Evolutionary conservation across 1,284 basidiomycete genomes (phyloP), one percentile per base, ranked within the genome.

Genomic region (Melampsora medusae): DNA sequence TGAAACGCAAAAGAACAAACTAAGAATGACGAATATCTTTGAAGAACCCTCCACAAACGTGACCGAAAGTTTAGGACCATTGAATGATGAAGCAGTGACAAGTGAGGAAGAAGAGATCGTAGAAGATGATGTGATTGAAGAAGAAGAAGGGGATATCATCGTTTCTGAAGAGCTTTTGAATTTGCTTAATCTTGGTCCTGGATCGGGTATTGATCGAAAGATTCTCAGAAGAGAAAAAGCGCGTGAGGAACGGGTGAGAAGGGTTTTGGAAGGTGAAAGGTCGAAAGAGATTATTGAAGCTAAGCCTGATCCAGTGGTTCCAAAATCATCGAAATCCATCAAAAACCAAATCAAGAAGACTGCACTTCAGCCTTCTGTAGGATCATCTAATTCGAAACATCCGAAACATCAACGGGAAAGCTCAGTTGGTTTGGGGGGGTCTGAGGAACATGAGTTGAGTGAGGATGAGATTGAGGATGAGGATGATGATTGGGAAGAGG

Each of bases 401-500:
- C 31, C 19, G 10, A 25, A 31, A n/a, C 9, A 60, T 60, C 31
- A 60, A 12, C 3, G 22, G 1, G 10, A 22, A 60, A 60, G 22
- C 9, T 60, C 17, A n/a, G 31, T 53, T 28, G 31, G 19, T 50
- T 38, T 9, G 10, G 49, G 35, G 10, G 49, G 35, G 38, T 59
- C 4, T 5, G 48, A 35, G 28, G 42, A 17, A n/a, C 10, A 49
- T 66, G 50, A 12, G 61, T 68, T 22, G 67, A 53, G 31, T 35
- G 61, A n/a, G 2, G 61, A 49, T 60, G 65, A 75, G 2, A 53
- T 62, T 2, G 56, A 50, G 10, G 35, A 31, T 31, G 42, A 62
- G 17, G 74, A 69, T 65, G 31, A 53, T 42, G 74, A 76, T 69
- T 76, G 74, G 74, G 74, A 76, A 14, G 74, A 76, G 38, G 74